Evolutionary conservation across 306 rosid species (phyloP).

Genomic region (Sesbania bispinosa): DNA sequence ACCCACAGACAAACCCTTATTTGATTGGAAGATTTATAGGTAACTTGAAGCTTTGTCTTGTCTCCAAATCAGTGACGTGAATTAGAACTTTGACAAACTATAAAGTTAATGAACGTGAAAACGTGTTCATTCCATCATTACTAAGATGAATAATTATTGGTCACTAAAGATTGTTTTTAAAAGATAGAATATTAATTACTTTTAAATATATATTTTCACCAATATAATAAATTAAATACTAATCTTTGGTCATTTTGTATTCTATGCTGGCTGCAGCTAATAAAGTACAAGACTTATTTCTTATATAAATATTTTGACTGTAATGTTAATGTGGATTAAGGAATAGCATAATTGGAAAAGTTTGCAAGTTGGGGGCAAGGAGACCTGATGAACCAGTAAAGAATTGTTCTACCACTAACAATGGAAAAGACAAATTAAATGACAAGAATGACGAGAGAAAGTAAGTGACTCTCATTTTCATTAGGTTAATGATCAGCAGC

Average conservation of each 20-base stretch:
- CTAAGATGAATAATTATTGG: too few relatives aligned
- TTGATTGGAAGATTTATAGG: neutral
- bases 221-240: too few relatives aligned
- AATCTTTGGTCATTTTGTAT: neutral
- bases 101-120: neutral
- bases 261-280: neutral
- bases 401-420: neutral
- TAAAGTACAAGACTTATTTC: neutral
- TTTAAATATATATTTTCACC: too few relatives aligned
- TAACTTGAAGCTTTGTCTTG: neutral
- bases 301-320: neutral
- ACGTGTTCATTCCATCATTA: too few relatives aligned
- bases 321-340: neutral
- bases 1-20: too few relatives aligned
- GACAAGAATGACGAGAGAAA: neutral
- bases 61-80: neutral
- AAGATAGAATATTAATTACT: too few relatives aligned
- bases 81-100: neutral
- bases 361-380: slow-evolving; percentile 4
- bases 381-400: neutral
- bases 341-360: neutral
- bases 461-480: neutral
- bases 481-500: neutral
- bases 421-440: neutral
- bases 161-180: too few relatives aligned